Base-by-base conservation (phyloP, 1,284 basidiomycete genomes). In the Fomitopsis betulina region DNA sequence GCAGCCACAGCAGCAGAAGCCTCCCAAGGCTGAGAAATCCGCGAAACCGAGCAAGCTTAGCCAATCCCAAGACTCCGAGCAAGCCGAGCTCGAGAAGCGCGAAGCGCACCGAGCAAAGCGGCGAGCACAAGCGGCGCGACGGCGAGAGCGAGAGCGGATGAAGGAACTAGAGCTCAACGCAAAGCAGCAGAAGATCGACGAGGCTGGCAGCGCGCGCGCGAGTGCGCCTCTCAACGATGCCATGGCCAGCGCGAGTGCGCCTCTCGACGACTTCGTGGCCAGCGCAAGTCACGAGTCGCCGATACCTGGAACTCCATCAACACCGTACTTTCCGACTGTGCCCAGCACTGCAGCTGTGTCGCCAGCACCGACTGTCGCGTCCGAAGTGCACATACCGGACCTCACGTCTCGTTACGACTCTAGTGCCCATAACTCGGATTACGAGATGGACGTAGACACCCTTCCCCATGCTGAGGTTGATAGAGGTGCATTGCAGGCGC, bases 341-440 rank as follows among this genome's bases (percentile, higher is more conserved):
- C 12, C 53, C 45, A 45, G 55, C 55, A 43, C 25, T 37, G 25
- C 39, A 12, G 39, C 49, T 21, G 23, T 33, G 58, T 84, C 83
- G 2, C 82, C 82, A 30, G 78, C 79, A 37, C 80, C 79, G 19
- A 81, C 80, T 1, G 72, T 72, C 53, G 70, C 73, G 17, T 84
- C 82, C 17, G 82, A 83, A 49, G 64, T 66, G 21, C 64, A 62
- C 40, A 62, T 65, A 27, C 63, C 67, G 3, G 67, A 64, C 9
- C 5, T 8, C 27, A 65, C 60, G 27, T 64, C 61, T 50, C 66
- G 63, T 19, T 57, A 62, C 47, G 68, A 69, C 55, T 65, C 66
- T 13, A 74, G 72, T 55, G 70, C 65, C 51, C 73, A 74, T 43
- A 73, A 71, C 40, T 71, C 72, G 2, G 72, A 74, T 38, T 67